A percentile compares a stretch with the other conserved stretches of the same genome.
These are phyloP conservation scores for Anethum foeniculum DNA, from an alignment of 140 eudicot genomes.

Conservation along the genomic window DNA sequence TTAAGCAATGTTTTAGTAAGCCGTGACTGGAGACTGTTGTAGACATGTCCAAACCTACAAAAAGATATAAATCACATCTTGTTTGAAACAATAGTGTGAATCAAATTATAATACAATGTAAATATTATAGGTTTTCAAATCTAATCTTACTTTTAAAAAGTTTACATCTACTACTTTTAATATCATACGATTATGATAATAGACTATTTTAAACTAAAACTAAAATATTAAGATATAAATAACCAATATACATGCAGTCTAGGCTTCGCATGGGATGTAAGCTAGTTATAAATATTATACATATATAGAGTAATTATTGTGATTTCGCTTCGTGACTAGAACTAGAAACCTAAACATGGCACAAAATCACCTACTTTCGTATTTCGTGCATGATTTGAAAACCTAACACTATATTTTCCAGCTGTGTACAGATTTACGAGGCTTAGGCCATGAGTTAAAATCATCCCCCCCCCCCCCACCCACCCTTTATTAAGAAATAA, in stretches of 20 bases:
- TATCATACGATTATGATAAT: no score
- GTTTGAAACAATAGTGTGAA: background rate
- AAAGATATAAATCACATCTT: background rate
- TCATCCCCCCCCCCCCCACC: no score
- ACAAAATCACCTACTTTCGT: background rate
- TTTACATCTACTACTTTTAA: background rate
- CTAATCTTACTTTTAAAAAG: background rate
- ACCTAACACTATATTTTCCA: background rate
- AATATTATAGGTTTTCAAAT: no score
- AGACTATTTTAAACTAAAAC: no score
- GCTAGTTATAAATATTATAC: no score
- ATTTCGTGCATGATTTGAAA: background rate
- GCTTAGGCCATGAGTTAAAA: background rate
- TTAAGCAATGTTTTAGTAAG: conserved; percentile 52
- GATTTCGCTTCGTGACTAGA: background rate
- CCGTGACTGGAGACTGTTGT: conserved; percentile 55
- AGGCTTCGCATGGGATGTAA: no score
- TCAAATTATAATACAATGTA: background rate
- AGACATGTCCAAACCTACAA: conserved; percentile 65
- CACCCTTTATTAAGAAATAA: no score
- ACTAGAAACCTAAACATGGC: background rate
- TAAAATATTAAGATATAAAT: no score
- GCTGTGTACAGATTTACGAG: background rate
- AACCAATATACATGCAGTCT: no score
- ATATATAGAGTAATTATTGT: no score